Percentiles rank a stretch among this genome's conserved stretches.
Evolutionary conservation across 192 early-diverging fungal species (phyloP).

Genomic region (Haplosporangium gracile): DNA sequence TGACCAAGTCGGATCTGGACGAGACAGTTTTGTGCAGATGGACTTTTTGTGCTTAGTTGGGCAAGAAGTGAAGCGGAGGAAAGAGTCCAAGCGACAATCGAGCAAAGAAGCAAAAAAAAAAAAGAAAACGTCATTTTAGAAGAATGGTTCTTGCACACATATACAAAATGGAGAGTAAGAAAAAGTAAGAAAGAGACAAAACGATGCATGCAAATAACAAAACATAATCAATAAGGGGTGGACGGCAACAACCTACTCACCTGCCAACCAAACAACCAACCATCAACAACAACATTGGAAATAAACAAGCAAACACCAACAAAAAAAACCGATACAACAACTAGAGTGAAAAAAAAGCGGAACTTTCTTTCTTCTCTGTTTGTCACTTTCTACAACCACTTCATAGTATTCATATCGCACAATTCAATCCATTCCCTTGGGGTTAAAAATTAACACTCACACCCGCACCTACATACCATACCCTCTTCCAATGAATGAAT

Average conservation of each 20-base stretch:
- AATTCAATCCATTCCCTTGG: background rate
- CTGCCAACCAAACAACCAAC: background rate
- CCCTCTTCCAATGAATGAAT: background rate
- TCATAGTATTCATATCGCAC: background rate
- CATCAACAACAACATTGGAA: background rate
- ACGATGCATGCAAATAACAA: background rate
- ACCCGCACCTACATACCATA: background rate
- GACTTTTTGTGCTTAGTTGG: slow-evolving; percentile 3
- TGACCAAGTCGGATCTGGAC: background rate
- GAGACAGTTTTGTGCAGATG: background rate
- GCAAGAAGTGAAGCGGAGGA: background rate
- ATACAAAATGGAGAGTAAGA: too few species aligned
- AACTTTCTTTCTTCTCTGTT: background rate
- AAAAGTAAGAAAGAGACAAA: background rate
- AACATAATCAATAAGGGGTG: background rate
- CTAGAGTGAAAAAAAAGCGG: background rate
- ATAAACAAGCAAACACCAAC: background rate
- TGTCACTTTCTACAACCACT: background rate
- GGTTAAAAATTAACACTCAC: background rate
- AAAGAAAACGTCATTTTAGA: background rate
- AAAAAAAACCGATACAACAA: background rate
- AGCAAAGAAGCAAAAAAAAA: background rate
- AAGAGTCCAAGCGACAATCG: background rate
- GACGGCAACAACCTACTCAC: background rate
- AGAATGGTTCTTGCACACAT: background rate